A percentile compares a stretch with the other conserved stretches of the same genome.
These are phyloP conservation scores for Monilinia polystroma DNA, from an alignment of 2,329 filamentous ascomycete species.

Conservation along the genomic window DNA sequence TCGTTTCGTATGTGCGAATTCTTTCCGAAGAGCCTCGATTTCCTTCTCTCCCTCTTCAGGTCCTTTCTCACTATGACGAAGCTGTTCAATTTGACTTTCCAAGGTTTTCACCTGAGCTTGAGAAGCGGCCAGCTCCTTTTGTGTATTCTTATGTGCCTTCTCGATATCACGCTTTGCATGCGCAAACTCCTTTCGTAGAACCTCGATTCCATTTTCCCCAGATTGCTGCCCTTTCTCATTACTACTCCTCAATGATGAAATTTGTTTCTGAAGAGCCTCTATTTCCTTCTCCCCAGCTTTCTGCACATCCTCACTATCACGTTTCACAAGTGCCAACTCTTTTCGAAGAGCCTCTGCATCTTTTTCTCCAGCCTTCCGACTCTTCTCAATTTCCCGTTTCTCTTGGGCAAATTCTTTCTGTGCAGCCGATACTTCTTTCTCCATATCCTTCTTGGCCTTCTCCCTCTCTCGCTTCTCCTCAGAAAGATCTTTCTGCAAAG, in stretches of 20 bases:
- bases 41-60: conserved; percentile 47
- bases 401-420: conserved; percentile 41
- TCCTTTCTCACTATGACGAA: conserved; percentile 44
- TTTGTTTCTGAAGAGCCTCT: conserved; percentile 35
- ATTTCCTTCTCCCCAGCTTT: conserved; percentile 37
- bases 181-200: conserved; percentile 42
- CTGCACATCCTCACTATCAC: conserved; percentile 46
- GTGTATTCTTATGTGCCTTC: conserved; percentile 31
- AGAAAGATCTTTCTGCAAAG: conserved; percentile 41
- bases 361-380: conserved; percentile 33
- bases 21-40: conserved; percentile 43
- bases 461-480: conserved; percentile 38
- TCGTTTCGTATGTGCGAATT: conserved; percentile 40
- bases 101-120: conserved; percentile 62
- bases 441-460: conserved; percentile 37
- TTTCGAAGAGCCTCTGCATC: conserved; percentile 36
- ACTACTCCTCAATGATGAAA: conserved; percentile 43
- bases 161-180: conserved; percentile 38
- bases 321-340: conserved; percentile 42
- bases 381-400: conserved; percentile 37
- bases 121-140: conserved; percentile 42
- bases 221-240: conserved; percentile 49
- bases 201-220: conserved; percentile 48
- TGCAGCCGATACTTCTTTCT: conserved; percentile 42
- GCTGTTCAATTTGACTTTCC: conserved; percentile 24